Conservation (phyloP, 164 flowering plant species). For the Cinnamomum chago region DNA sequence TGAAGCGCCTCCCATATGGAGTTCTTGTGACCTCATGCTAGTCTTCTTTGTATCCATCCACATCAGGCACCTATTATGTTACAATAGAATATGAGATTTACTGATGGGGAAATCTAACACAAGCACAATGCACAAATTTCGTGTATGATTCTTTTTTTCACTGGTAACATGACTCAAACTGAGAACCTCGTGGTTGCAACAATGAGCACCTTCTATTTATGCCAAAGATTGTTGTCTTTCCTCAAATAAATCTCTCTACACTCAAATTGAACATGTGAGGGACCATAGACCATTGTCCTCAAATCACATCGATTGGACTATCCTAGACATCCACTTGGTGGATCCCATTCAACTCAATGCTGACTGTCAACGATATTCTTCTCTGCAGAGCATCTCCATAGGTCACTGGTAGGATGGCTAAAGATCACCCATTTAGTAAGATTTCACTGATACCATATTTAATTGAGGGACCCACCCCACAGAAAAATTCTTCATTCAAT, state of each 20-base stretch:
- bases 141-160: not conserved
- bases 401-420: not conserved
- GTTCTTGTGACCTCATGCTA: constrained; percentile 83
- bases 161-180: too few relatives aligned
- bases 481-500: not conserved
- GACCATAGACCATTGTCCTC: not conserved
- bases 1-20: constrained; percentile 76
- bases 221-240: too few relatives aligned
- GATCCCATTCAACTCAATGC: not conserved
- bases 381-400: not conserved
- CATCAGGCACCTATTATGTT: constrained; percentile 67
- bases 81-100: not conserved
- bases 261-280: too few relatives aligned
- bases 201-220: too few relatives aligned
- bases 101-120: not conserved
- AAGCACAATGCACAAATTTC: not conserved
- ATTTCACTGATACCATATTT: not conserved
- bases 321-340: not conserved
- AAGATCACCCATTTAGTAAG: too few relatives aligned
- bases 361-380: not conserved
- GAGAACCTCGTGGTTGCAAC: too few relatives aligned
- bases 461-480: not conserved
- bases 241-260: too few relatives aligned
- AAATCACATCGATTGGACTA: not conserved
- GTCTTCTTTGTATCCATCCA: constrained; percentile 55